Percentiles rank a stretch among this genome's conserved stretches.
Evolutionary conservation across 306 rosid species (phyloP).

Genomic region (Corylus heterophylla): DNA sequence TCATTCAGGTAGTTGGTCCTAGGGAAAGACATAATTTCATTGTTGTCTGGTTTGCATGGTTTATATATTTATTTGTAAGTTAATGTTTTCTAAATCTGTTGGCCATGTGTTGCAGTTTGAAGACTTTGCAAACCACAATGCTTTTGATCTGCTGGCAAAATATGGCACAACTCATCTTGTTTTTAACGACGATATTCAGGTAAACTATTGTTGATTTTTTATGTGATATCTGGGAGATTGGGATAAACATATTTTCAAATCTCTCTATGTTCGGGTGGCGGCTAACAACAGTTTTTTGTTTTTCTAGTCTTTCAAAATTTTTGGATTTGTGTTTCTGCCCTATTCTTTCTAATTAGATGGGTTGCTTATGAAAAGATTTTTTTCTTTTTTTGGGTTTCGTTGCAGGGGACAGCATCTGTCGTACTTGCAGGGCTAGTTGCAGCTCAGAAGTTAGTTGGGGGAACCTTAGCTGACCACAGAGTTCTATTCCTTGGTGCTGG

Average conservation of each 20-base stretch:
- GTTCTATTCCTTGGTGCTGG: conserved; percentile 97
- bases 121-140: conserved; percentile 99
- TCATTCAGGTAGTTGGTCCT: conserved; percentile 68
- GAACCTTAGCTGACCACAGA: conserved; percentile 73
- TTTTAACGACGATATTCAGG: conserved; percentile 96
- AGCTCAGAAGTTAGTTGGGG: conserved; percentile 69
- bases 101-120: conserved; percentile 63
- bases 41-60: conserved; percentile 1
- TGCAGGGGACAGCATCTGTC: conserved; percentile 98
- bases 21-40: conserved; percentile 18
- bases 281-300: too few relatives aligned
- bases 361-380: too few relatives aligned
- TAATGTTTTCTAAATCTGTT: conserved; percentile 30
- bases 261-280: too few relatives aligned
- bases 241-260: conserved; percentile 9
- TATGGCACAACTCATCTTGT: conserved; percentile 93
- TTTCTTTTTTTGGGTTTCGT: conserved; percentile 1
- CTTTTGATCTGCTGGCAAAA: conserved; percentile 84
- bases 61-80: conserved; percentile 11
- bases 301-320: too few relatives aligned
- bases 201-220: conserved; percentile 23
- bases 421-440: conserved; percentile 91
- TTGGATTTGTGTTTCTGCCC: too few relatives aligned
- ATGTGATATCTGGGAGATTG: conserved; percentile 7
- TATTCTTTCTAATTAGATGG: too few relatives aligned